Base-by-base conservation (phyloP, 805 yeast species). In the Candida hungchunana region DNA sequence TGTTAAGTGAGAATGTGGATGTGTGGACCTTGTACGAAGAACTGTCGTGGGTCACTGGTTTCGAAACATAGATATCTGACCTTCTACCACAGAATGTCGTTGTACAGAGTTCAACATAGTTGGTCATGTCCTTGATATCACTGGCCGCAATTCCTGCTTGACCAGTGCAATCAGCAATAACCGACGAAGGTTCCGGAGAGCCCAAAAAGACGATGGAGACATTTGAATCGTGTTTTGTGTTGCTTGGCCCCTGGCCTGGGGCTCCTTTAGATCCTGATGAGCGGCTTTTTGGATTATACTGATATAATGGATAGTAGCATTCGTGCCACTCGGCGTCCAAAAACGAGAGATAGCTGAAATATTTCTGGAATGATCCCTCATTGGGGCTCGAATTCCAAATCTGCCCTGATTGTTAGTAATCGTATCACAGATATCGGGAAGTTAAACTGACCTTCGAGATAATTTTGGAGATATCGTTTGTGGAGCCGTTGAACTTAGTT, bases 291-390 rank as follows among this genome's bases (percentile, higher is more conserved):
- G 51, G 48, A 7, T 31, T 22, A 17, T 36, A 44, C 8, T 23
- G 34, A 22, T 46, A 46, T 7, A 25, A n/a, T 9, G 49, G 47
- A 18, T 29, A 44, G 19, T 44, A 29, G 6, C 33, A 15, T n/a
- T 40, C 41, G 18, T 47, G 48, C 51, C 51, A 47, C 4, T 16
- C 16, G 7, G 40, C 39, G 20, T 47, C 51, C 9, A 42, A 20
- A 10, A 28, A 21, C 3, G 51, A 37, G 4, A 47, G 36, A 26
- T 47, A 47, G 7, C 33, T 23, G 27, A 33, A 44, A 21, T 46
- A 44, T 1, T 10, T 18, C 18, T 42, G 36, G 17, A 47, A 36
- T 2, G 6, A 3, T 4, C 19, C 19, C 15, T 24, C 26, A 4
- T 24, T 15, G 1, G 32, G n/a, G 3, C 26, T 29, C 44, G 44